Conservation (phyloP, 495 filamentous ascomycete species). For the Aspergillus homomorphus region DNA sequence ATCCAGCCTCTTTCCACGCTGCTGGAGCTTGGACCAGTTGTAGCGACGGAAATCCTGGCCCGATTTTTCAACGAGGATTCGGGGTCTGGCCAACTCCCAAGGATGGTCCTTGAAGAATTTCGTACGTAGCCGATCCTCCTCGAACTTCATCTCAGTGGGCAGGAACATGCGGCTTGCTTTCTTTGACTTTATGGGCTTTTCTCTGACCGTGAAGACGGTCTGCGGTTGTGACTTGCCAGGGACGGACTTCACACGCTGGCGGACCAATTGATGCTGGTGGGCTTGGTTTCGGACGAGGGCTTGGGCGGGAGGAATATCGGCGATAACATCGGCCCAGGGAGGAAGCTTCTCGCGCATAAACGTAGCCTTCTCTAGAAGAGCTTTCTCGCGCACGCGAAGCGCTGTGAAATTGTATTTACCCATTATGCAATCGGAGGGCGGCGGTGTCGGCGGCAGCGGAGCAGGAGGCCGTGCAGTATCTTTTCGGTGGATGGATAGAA, state of each 20-base stretch:
- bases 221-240: slow-evolving; percentile 31
- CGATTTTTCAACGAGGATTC: slow-evolving; percentile 78
- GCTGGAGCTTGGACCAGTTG: slow-evolving; percentile 80
- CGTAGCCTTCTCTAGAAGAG: slow-evolving; percentile 53
- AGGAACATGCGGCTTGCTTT: slow-evolving; percentile 74
- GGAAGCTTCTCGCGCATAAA: slow-evolving; percentile 53
- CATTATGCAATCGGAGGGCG: slow-evolving; percentile 39
- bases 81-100: slow-evolving; percentile 91
- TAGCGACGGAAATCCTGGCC: slow-evolving; percentile 71
- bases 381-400: slow-evolving; percentile 67
- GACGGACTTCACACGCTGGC: slow-evolving; percentile 44
- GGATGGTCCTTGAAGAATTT: slow-evolving; percentile 92
- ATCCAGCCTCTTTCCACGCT: slow-evolving; percentile 74
- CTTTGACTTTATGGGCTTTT: slow-evolving; percentile 45
- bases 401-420: slow-evolving; percentile 71
- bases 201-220: slow-evolving; percentile 38
- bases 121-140: slow-evolving; percentile 77
- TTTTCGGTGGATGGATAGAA: background rate
- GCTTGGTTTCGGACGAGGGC: slow-evolving; percentile 67
- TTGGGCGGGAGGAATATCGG: slow-evolving; percentile 75
- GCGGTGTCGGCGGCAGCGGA: slow-evolving; percentile 5
- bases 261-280: slow-evolving; percentile 59
- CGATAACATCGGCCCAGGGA: slow-evolving; percentile 72
- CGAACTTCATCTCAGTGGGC: slow-evolving; percentile 73
- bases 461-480: slow-evolving; percentile 1